Conservation (phyloP, 2,329 filamentous ascomycete genomes). For the Colletotrichum chrysophilum region DNA sequence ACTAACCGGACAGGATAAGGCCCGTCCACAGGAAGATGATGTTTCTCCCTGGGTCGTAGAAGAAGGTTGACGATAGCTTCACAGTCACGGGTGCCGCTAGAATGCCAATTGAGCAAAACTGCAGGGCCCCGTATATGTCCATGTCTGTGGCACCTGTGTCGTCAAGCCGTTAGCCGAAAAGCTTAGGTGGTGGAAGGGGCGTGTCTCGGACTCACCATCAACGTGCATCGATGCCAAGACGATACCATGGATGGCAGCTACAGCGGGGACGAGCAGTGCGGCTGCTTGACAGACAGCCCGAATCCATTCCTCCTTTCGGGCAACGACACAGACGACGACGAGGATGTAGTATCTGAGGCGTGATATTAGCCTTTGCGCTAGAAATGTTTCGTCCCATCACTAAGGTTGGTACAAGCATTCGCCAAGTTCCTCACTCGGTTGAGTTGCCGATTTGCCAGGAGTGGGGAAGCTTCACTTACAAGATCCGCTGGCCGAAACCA, state of each 20-base stretch:
- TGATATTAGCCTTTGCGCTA: background rate
- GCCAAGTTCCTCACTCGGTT: background rate
- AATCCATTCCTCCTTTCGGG: conserved; percentile 66
- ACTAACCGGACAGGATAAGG: conserved; percentile 62
- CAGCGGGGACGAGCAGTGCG: conserved; percentile 65
- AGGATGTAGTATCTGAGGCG: conserved; percentile 64
- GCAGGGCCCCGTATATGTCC: conserved; percentile 72
- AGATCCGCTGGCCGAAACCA: conserved; percentile 55
- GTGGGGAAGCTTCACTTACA: conserved; percentile 41
- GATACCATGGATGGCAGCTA: conserved; percentile 68
- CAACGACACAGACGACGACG: conserved; percentile 66
- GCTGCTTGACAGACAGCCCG: conserved; percentile 68
- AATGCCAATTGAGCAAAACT: conserved; percentile 70
- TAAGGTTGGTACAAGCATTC: background rate
- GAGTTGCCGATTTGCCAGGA: background rate
- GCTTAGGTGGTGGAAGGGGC: background rate
- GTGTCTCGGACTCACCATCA: conserved; percentile 49
- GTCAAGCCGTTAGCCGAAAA: background rate
- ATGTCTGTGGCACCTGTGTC: conserved; percentile 65
- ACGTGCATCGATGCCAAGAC: conserved; percentile 64
- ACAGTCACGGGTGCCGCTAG: conserved; percentile 68
- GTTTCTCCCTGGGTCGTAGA: conserved; percentile 66
- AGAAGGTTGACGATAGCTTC: conserved; percentile 67
- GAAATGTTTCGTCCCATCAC: background rate
- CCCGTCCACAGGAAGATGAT: conserved; percentile 71